phyloP scores from a whole-genome alignment of 345 rosid species.

The Hibiscus mutabilis region DNA sequence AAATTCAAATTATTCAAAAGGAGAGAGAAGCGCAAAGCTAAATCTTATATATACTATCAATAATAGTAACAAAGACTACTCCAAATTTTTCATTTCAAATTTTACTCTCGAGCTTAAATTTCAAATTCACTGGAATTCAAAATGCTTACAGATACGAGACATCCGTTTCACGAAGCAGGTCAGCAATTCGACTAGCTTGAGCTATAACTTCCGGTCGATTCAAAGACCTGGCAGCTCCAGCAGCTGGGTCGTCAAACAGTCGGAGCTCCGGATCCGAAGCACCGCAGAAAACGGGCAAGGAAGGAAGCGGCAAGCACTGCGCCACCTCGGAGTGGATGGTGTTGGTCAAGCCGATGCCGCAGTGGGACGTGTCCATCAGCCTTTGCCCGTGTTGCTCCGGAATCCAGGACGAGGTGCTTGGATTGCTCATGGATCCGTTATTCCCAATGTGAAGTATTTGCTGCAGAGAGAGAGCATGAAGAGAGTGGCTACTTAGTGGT shows the following conservation, averaged over 20 bases:
- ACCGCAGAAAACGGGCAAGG: conserved; percentile 82
- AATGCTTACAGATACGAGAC: conserved; percentile 83
- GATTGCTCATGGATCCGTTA: conserved; percentile 49
- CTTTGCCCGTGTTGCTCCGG: conserved; percentile 27
- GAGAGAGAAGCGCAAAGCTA: background rate
- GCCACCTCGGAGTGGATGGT: conserved; percentile 88
- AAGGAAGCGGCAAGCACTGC: conserved; percentile 83
- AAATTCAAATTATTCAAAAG: background rate
- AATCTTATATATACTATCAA: background rate
- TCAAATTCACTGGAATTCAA: background rate
- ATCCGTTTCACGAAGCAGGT: conserved; percentile 61
- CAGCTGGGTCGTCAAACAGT: conserved; percentile 46
- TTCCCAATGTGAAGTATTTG: conserved; percentile 6
- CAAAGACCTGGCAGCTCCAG: conserved; percentile 40
- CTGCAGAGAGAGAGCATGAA: conserved; percentile 29
- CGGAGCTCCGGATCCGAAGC: conserved; percentile 62
- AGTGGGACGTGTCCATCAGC: conserved; percentile 26
- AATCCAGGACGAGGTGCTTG: conserved; percentile 15
- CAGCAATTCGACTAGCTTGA: conserved; percentile 67
- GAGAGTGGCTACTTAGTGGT: conserved; percentile 12
- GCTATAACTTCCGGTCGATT: conserved; percentile 60
- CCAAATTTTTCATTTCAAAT: background rate
- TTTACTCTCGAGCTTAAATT: background rate
- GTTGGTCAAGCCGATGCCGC: conserved; percentile 84
- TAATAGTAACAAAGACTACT: background rate